Percentiles rank a stretch among this genome's conserved stretches.
These are phyloP conservation scores for Aspergillus fischeri DNA, from an alignment of 2,329 filamentous ascomycete species.

Conservation along the genomic window DNA sequence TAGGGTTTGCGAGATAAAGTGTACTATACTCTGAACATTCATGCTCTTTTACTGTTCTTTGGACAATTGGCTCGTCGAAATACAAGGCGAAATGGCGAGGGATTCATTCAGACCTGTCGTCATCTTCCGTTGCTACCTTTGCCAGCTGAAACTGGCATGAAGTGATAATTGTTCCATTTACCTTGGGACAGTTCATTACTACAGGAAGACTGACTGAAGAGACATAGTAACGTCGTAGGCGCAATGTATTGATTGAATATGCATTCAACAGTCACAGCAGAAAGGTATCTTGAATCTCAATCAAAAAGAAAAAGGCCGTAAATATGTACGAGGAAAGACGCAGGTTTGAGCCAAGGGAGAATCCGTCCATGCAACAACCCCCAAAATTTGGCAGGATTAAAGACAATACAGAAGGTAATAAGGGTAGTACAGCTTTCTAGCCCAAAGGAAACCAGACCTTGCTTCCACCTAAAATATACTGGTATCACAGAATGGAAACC, in stretches of 20 bases:
- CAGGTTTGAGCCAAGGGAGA: background rate
- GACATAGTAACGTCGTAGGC: background rate
- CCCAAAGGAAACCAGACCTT: background rate
- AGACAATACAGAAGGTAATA: background rate
- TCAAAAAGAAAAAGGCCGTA: background rate
- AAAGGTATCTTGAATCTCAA: background rate
- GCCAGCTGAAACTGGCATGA: background rate
- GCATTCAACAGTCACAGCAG: background rate
- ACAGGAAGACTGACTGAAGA: background rate
- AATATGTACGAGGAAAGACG: conserved; percentile 1
- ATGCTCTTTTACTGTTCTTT: background rate
- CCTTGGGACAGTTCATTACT: background rate
- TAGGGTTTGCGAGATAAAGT: background rate
- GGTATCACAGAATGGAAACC: conserved; percentile 3
- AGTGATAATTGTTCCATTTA: background rate
- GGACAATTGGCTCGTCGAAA: background rate
- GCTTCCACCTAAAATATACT: background rate
- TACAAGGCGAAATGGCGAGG: too few relatives aligned
- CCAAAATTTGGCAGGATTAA: background rate
- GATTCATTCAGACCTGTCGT: background rate
- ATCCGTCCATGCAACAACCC: background rate
- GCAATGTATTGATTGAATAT: background rate
- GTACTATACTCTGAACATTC: background rate
- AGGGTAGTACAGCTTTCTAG: background rate
- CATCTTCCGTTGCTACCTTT: background rate